Conservation (phyloP, 73 alveolate genomes). For the Stentor coeruleus region DNA sequence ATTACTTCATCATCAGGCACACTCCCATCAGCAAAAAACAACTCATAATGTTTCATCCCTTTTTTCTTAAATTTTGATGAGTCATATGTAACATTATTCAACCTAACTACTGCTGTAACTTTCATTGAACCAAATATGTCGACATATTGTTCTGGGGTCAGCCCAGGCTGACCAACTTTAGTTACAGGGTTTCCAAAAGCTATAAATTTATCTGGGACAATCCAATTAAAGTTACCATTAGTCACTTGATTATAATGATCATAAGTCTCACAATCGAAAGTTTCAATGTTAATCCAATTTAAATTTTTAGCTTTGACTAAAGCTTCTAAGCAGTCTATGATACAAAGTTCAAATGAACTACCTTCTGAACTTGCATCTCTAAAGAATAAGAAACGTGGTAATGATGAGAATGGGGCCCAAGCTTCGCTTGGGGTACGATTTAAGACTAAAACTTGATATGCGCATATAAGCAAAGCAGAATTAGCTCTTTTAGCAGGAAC, state of each 20-base stretch:
- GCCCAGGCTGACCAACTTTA: slow-evolving; percentile 45
- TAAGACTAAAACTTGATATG: slow-evolving; percentile 70
- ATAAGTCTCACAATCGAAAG: slow-evolving; percentile 63
- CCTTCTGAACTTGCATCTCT: slow-evolving; percentile 89
- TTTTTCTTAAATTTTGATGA: slow-evolving; percentile 31
- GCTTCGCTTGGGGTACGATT: slow-evolving; percentile 88
- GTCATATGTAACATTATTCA: slow-evolving; percentile 27
- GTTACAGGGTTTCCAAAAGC: slow-evolving; percentile 69
- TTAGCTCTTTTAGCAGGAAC: slow-evolving; percentile 68
- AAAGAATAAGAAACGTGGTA: slow-evolving; percentile 65
- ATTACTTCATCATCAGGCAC: slow-evolving; percentile 85
- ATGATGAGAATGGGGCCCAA: slow-evolving; percentile 56
- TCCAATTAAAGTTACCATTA: slow-evolving; percentile 85
- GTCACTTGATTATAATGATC: slow-evolving; percentile 72
- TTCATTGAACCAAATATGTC: slow-evolving; percentile 27
- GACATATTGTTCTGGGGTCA: slow-evolving; percentile 54
- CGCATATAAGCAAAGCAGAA: slow-evolving; percentile 86
- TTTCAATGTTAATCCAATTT: slow-evolving; percentile 68
- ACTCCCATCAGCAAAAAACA: slow-evolving; percentile 89
- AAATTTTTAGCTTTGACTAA: slow-evolving; percentile 57
- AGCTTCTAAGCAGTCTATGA: slow-evolving; percentile 76
- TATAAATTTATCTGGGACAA: slow-evolving; percentile 65
- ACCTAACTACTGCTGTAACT: slow-evolving; percentile 34
- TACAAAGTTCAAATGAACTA: slow-evolving; percentile 81
- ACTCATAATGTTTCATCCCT: slow-evolving; percentile 43